Percentiles rank a stretch among this genome's conserved stretches.
These are phyloP conservation scores for Cymbopogon flexuosus DNA, from an alignment of 202 grass and related monocot genomes.

Conservation along the genomic window DNA sequence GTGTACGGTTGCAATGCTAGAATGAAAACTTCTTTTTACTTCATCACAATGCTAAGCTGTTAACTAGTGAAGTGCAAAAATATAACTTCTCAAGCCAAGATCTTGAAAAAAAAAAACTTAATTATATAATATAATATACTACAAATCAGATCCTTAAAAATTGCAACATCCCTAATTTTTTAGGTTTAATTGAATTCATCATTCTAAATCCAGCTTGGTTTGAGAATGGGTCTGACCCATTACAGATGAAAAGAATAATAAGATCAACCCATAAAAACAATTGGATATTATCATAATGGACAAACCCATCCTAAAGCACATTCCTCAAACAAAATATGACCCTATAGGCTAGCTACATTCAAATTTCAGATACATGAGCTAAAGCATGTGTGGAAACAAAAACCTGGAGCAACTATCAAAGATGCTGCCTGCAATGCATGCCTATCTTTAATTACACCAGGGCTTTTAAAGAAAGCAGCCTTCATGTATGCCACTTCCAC, in stretches of 20 bases:
- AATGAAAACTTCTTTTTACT: conserved; percentile 8
- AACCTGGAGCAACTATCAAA: conserved; percentile 71
- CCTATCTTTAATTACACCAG: conserved; percentile 58
- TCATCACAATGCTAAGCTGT: not conserved
- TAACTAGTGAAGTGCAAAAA: not conserved
- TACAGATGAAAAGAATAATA: not conserved
- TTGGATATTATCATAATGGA: not conserved
- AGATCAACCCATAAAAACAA: not conserved
- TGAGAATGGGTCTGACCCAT: conserved; percentile 1
- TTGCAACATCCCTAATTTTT: conserved; percentile 14
- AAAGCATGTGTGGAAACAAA: conserved; percentile 22
- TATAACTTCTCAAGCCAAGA: not conserved
- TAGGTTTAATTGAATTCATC: conserved; percentile 20
- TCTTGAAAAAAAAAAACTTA: not conserved
- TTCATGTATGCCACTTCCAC: conserved; percentile 92
- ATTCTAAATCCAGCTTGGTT: conserved; percentile 25
- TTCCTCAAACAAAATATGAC: conserved; percentile 23
- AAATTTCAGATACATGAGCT: conserved; percentile 23
- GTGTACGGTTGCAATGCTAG: not conserved
- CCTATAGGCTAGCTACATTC: not conserved
- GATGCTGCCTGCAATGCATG: conserved; percentile 71
- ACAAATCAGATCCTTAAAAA: conserved; percentile 3
- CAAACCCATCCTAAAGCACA: not conserved
- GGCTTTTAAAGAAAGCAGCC: conserved; percentile 75
- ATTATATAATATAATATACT: conserved; percentile 9